phyloP scores from a whole-genome alignment of 331 rosid genomes.

The Telfairia occidentalis region DNA sequence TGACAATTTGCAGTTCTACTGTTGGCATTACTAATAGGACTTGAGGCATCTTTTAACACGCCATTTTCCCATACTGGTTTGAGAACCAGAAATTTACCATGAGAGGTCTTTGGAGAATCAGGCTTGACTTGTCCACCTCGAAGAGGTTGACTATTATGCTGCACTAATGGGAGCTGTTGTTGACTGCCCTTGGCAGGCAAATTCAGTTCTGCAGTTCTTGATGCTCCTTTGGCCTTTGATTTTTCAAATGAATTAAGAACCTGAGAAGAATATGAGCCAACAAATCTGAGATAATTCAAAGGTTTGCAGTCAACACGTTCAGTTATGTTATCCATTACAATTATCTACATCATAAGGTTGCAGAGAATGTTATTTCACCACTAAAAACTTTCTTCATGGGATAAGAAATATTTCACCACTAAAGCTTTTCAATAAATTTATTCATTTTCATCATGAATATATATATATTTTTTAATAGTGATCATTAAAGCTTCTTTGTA shows the following conservation, averaged over 20 bases:
- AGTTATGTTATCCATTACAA: not conserved
- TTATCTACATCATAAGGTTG: not conserved
- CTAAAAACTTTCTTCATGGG: not conserved
- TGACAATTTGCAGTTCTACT: constrained; percentile 48
- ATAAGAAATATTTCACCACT: not conserved
- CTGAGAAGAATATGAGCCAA: constrained; percentile 22
- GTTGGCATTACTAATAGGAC: constrained; percentile 43
- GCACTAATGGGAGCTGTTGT: constrained; percentile 46
- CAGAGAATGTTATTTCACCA: not conserved
- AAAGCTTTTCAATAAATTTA: not conserved
- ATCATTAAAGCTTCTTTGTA: not conserved
- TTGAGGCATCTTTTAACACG: constrained; percentile 45
- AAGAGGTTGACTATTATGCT: constrained; percentile 40
- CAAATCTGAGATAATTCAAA: not conserved
- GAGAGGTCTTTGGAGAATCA: constrained; percentile 67
- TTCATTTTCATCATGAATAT: not conserved
- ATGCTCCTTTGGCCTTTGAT: constrained; percentile 56
- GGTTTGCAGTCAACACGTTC: not conserved
- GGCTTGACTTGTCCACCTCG: constrained; percentile 58
- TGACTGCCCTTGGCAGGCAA: constrained; percentile 42
- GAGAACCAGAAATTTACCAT: constrained; percentile 78
- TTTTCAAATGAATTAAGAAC: constrained; percentile 70
- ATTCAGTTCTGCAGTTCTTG: constrained; percentile 46
- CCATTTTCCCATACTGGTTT: constrained; percentile 88
- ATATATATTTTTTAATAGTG: not conserved